Percentiles rank a stretch among this genome's conserved stretches.
Conservation (phyloP, 345 rosid species). For the Euphorbia pulcherrima region DNA sequence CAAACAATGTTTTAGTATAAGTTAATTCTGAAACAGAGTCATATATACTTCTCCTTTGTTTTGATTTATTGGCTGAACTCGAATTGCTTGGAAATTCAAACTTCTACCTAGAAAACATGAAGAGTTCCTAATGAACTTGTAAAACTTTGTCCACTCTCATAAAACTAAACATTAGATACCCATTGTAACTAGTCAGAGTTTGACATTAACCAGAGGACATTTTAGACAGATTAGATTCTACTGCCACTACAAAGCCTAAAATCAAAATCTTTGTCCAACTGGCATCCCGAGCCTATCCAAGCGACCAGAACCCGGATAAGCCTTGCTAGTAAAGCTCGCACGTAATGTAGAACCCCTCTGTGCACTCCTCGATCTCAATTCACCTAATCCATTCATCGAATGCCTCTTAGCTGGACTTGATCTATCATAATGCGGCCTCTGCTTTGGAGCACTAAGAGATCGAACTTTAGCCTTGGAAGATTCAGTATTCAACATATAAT, state of each 20-base stretch:
- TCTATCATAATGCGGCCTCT: conserved; percentile 65
- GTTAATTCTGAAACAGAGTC: too few relatives aligned
- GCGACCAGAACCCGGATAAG: conserved; percentile 92
- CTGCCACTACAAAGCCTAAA: background rate
- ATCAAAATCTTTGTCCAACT: conserved; percentile 26
- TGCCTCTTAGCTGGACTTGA: conserved; percentile 62
- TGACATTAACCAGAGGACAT: too few relatives aligned
- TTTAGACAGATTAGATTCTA: conserved; percentile 14
- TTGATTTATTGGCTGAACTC: too few relatives aligned
- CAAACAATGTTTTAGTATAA: too few relatives aligned
- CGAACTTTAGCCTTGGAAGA: conserved; percentile 79
- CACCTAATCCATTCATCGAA: conserved; percentile 40
- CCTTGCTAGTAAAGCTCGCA: conserved; percentile 58
- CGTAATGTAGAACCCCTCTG: conserved; percentile 52
- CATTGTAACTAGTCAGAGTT: conserved; percentile 5
- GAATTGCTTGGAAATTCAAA: too few relatives aligned
- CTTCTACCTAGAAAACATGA: too few relatives aligned
- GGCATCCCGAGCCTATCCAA: conserved; percentile 90
- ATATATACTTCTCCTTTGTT: too few relatives aligned
- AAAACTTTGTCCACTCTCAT: too few relatives aligned
- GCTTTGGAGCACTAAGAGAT: conserved; percentile 76
- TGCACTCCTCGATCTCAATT: conserved; percentile 38
- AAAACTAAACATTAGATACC: background rate
- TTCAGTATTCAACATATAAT: conserved; percentile 37
- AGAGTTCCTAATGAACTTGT: too few relatives aligned